A percentile compares a stretch with the other conserved stretches of the same genome.
These are phyloP conservation scores for Pleurotus tuoliensis DNA, from an alignment of 768 basidiomycete species.

Conservation along the genomic window DNA sequence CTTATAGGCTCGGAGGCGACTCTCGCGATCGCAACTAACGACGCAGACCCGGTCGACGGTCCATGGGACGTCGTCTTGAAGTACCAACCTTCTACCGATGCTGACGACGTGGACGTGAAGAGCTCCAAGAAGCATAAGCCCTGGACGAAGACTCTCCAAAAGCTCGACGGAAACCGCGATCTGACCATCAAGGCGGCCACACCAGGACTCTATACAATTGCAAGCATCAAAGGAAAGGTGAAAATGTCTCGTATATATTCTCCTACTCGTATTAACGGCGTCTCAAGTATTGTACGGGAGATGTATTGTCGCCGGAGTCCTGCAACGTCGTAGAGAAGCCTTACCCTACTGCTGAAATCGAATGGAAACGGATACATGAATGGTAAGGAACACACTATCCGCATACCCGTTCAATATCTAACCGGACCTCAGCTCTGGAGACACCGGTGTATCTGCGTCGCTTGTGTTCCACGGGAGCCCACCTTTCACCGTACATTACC, in stretches of 20 bases:
- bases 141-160: slow-evolving; percentile 62
- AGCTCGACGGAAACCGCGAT: slow-evolving; percentile 39
- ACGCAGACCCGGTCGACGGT: slow-evolving; percentile 58
- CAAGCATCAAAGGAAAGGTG: slow-evolving; percentile 68
- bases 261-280: slow-evolving; percentile 9
- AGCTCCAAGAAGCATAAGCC: slow-evolving; percentile 41
- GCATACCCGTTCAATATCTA: slow-evolving; percentile 5
- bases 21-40: slow-evolving; percentile 48
- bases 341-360: slow-evolving; percentile 76
- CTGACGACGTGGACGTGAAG: slow-evolving; percentile 28
- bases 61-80: slow-evolving; percentile 64
- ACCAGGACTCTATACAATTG: slow-evolving; percentile 77
- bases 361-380: slow-evolving; percentile 88
- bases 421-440: slow-evolving; percentile 60
- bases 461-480: slow-evolving; percentile 85
- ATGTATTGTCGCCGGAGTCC: slow-evolving; percentile 77
- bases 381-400: slow-evolving; percentile 46
- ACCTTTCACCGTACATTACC: slow-evolving; percentile 84
- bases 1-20: slow-evolving; percentile 65
- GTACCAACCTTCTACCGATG: slow-evolving; percentile 48
- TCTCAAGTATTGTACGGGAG: slow-evolving; percentile 72
- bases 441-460: slow-evolving; percentile 86
- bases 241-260: slow-evolving; percentile 5
- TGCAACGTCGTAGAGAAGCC: slow-evolving; percentile 77
- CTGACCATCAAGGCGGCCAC: slow-evolving; percentile 47